These are phyloP conservation scores for Colletotrichum sp. DNA, from an alignment of 2,329 filamentous ascomycete species.

Conservation along the genomic window DNA sequence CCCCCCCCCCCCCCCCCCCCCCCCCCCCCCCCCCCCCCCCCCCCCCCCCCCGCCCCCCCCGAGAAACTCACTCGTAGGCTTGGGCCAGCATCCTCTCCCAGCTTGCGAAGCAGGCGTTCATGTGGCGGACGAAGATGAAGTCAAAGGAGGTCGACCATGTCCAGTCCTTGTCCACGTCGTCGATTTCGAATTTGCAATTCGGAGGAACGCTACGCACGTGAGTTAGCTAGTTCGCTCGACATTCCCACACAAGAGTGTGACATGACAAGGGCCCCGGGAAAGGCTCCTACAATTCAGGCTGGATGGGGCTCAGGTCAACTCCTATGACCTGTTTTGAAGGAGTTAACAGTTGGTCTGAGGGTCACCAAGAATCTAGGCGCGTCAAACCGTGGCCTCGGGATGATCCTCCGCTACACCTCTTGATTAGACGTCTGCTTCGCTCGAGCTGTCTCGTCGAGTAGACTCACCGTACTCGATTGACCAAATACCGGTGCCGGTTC, in stretches of 20 bases:
- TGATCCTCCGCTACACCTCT: constrained; percentile 28
- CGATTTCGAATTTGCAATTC: constrained; percentile 48
- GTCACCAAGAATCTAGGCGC: too few species aligned
- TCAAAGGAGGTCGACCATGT: constrained; percentile 34
- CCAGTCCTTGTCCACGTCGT: constrained; percentile 39
- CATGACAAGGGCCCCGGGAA: constrained; percentile 6
- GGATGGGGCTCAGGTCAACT: constrained; percentile 39
- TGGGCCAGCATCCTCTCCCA: constrained; percentile 24
- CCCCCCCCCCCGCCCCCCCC: too few species aligned
- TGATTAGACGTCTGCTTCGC: not conserved
- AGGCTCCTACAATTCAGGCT: constrained; percentile 28
- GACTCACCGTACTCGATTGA: constrained; percentile 8
- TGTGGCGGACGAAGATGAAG: constrained; percentile 21
- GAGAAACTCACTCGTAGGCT: constrained; percentile 20
- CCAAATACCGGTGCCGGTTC: constrained; percentile 18
- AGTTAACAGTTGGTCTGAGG: constrained; percentile 5
- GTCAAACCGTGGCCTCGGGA: constrained; percentile 26
- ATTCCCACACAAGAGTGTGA: constrained; percentile 12
- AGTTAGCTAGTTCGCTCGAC: too few species aligned
- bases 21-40: too few species aligned
- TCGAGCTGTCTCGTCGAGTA: too few species aligned
- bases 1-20: too few species aligned
- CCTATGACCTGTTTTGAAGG: constrained; percentile 18
- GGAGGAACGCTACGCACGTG: constrained; percentile 38
- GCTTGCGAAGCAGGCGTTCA: constrained; percentile 22